phyloP scores from a whole-genome alignment of 345 rosid species.

The Populus ilicifolia region DNA sequence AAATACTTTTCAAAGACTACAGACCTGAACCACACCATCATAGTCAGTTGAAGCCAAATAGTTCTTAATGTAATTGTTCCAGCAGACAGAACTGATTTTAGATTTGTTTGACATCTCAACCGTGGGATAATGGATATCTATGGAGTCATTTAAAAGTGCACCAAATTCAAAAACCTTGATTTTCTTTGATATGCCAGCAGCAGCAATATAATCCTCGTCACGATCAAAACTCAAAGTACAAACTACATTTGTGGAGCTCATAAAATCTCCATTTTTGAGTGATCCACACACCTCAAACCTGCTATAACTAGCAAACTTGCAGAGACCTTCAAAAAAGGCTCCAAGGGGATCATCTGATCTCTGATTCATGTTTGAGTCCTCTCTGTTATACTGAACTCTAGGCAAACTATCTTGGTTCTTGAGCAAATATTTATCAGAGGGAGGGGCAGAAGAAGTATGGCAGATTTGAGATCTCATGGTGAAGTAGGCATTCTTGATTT shows the following conservation, averaged over 20 bases:
- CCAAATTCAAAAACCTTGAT: conserved; percentile 83
- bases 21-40: conserved; percentile 87
- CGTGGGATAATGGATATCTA: conserved; percentile 82
- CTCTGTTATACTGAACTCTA: conserved; percentile 27
- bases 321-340: conserved; percentile 75
- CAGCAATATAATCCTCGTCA: conserved; percentile 82
- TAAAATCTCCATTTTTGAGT: conserved; percentile 71
- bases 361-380: conserved; percentile 18
- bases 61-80: conserved; percentile 91
- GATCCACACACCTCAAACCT: conserved; percentile 64
- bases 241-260: conserved; percentile 69
- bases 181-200: conserved; percentile 92
- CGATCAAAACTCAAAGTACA: conserved; percentile 83
- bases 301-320: conserved; percentile 79
- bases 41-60: conserved; percentile 89
- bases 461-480: conserved; percentile 57
- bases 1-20: conserved; percentile 6
- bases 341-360: conserved; percentile 53
- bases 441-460: conserved; percentile 20
- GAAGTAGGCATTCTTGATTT: conserved; percentile 76
- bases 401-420: conserved; percentile 3
- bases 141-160: conserved; percentile 64
- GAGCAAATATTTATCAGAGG: not conserved
- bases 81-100: conserved; percentile 72
- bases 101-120: conserved; percentile 83